These are phyloP conservation scores for Chamaenerion angustifolium DNA, from an alignment of 345 rosid genomes.

Conservation along the genomic window DNA sequence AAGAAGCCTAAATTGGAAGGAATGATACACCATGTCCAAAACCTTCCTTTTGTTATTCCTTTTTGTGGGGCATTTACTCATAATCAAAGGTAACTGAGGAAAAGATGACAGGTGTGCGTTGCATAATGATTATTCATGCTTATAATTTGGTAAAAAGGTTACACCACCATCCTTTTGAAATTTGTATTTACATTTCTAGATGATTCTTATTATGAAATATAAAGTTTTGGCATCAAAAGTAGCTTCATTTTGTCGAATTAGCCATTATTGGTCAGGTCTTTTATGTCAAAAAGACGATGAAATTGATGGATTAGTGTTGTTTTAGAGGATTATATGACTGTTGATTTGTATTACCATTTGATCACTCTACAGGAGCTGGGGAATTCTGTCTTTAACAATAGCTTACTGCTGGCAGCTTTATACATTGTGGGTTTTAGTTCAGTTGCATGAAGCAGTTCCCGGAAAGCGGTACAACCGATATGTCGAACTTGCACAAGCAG, in stretches of 20 bases:
- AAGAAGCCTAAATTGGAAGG: not conserved
- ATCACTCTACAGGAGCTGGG: slow-evolving; percentile 68
- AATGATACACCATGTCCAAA: not conserved
- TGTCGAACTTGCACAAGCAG: slow-evolving; percentile 95
- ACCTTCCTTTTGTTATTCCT: not conserved
- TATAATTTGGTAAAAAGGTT: too few species aligned
- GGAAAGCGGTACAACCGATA: slow-evolving; percentile 93
- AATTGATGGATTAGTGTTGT: too few species aligned
- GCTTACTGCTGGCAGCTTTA: slow-evolving; percentile 95
- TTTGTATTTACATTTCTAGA: too few species aligned
- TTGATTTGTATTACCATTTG: not conserved
- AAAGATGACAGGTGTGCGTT: too few species aligned
- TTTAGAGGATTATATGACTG: not conserved
- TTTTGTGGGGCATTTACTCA: not conserved
- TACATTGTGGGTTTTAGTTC: slow-evolving; percentile 87
- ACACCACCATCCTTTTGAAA: too few species aligned
- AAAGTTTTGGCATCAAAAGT: too few species aligned
- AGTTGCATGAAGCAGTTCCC: slow-evolving; percentile 91
- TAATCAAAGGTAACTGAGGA: too few species aligned
- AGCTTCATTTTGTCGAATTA: slow-evolving; percentile 10
- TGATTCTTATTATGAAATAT: too few species aligned
- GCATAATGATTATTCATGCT: too few species aligned
- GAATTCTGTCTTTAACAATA: slow-evolving; percentile 66
- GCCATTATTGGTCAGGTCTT: not conserved
- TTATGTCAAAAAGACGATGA: not conserved